Evolutionary conservation across 192 early-diverging fungal genomes (phyloP), one percentile per base, ranked within the genome.

Genomic region (Linnemannia zychae): DNA sequence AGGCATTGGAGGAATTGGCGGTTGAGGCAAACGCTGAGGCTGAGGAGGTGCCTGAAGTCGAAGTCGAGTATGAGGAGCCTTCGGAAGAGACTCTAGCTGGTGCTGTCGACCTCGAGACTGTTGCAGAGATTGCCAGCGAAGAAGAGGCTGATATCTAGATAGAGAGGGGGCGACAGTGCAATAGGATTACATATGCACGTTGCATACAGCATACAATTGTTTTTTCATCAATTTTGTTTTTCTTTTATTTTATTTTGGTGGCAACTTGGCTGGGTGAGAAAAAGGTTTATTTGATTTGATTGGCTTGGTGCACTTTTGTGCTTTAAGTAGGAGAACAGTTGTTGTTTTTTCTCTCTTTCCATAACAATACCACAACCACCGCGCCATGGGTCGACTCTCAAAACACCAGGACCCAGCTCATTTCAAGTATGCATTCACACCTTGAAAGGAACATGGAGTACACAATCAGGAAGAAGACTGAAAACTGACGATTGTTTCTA

Each of bases 21-120:
- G 72, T 70, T 13, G 75, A 77, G 46, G 71, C 71, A 5, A 52
- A 33, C 5, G 50, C 31, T 17, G 63, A 68, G 66, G 34, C 67
- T 2, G 80, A 76, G 28, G 74, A 71, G 17, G 69, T 57, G 6
- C 50, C 53, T 0, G 80, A 81, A 34, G 80, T 81, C 13, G 80
- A 76, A 24, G 67, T 76, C 17, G 80, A 81, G 49, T 77, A 69
- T 53, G 75, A 77, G 37, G 75, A 77, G 46, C 2, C 75, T 33
- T 28, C n/a, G 46, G 75, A 38, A 4, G 75, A 48, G 34, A 16
- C 34, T 52, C 15, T 9, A 53, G 48, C 18, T 38, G 71, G 37
- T 63, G 57, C 24, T 63, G 28, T 31, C 1, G 57, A 63, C 24
- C 57, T 3, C 24, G 57, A 31, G 28, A 63, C 57, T 13, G 57